Evolutionary conservation across 305 asterid species (phyloP), one percentile per base, ranked within the genome.

Genomic region (Andrographis paniculata): DNA sequence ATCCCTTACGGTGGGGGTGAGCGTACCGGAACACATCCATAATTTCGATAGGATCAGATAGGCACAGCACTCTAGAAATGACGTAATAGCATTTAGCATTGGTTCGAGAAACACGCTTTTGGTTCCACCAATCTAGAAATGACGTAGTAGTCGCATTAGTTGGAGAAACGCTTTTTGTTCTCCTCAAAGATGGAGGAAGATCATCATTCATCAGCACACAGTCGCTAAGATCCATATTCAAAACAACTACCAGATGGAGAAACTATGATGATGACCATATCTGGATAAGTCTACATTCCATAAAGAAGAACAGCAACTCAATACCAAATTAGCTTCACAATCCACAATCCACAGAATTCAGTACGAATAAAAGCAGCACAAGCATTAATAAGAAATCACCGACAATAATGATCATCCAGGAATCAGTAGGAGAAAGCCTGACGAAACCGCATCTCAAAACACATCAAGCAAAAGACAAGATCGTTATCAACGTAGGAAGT

Each of bases 391-490:
- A 76, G 93, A 56, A 91, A 91, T 33, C 86, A 78, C 65, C 66
- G 76, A 55, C 96, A 86, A 55, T 91, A 91, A 59, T 91, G 86
- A 37, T 86, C 95, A n/a, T n/a, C 95, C 96, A 91, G 0, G 96
- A 83, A 61, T 86, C 95, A 44, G 99, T 80, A 11, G 96, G 96
- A 23, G 94, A 71, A 30, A 72, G 86, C 52, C 91, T 72, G 99
- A 3, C 99, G 84, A 55, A 67, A 86, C 94, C 96, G 83, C 95
- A 91, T 91, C 74, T 91, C 99, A 4, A 89, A 87, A 45, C 83
- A 91, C 22, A 91, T 79, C 80, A 91, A 69, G 73, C 99, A 78
- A 51, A 91, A 91, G 0, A 91, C 96, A 30, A 75, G 95, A 52
- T 91, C 99, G 38, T 91, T 83, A 42, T 91, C 96, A 33, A 86